Evolutionary conservation across 208 protist genomes (phyloP).

Genomic region (Leishmania aethiopica): DNA sequence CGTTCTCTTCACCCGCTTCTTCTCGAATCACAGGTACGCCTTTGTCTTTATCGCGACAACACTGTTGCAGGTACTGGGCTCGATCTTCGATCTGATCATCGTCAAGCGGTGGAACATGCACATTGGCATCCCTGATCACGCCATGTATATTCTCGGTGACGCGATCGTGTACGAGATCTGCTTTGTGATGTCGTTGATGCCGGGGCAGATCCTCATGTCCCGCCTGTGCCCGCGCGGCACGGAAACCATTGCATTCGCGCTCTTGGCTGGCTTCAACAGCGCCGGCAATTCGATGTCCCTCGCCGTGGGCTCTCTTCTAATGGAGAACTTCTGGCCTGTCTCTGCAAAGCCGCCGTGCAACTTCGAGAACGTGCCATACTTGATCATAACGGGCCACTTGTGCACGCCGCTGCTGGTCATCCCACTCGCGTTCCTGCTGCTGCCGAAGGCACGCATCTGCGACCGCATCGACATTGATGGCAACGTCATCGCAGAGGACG

Average conservation of each 20-base stretch:
- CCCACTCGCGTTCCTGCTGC: slow-evolving; percentile 60
- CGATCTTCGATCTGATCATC: slow-evolving; percentile 59
- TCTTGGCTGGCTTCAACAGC: slow-evolving; percentile 58
- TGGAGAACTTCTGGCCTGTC: slow-evolving; percentile 53
- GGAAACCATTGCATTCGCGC: slow-evolving; percentile 60
- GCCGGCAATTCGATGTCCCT: slow-evolving; percentile 47
- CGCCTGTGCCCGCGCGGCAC: slow-evolving; percentile 59
- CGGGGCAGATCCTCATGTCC: slow-evolving; percentile 53
- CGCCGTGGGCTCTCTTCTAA: slow-evolving; percentile 51
- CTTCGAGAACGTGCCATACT: slow-evolving; percentile 60
- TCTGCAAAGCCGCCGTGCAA: slow-evolving; percentile 46
- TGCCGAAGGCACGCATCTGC: slow-evolving; percentile 59
- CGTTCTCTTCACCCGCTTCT: slow-evolving; percentile 38
- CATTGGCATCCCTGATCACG: slow-evolving; percentile 48
- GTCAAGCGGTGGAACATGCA: slow-evolving; percentile 50
- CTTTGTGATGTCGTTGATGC: slow-evolving; percentile 62
- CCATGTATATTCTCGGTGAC: slow-evolving; percentile 65
- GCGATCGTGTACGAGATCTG: slow-evolving; percentile 52
- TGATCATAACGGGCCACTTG: slow-evolving; percentile 72
- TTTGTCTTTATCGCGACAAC: slow-evolving; percentile 46
- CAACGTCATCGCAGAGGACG: slow-evolving; percentile 38
- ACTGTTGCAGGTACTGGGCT: slow-evolving; percentile 29
- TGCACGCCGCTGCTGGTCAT: slow-evolving; percentile 58
- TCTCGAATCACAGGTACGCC: slow-evolving; percentile 42
- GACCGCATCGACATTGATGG: slow-evolving; percentile 48